phyloP scores from a whole-genome alignment of 768 basidiomycete genomes.

The Collybia sordida region DNA sequence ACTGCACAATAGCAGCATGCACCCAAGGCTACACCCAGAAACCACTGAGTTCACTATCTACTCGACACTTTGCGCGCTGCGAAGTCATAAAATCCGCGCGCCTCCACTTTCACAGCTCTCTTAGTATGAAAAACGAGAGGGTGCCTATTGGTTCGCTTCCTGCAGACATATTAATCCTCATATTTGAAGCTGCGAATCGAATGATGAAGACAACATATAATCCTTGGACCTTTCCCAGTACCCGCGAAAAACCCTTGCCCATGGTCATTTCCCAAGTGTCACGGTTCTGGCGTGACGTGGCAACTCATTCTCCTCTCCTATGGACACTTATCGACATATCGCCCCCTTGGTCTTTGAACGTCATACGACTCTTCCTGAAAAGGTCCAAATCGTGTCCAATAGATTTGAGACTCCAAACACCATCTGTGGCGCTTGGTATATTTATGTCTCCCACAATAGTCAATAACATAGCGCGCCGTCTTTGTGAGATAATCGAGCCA shows the following conservation, averaged over 20 bases:
- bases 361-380: not conserved
- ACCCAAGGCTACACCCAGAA: too few relatives aligned
- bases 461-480: not conserved
- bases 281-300: constrained; percentile 2
- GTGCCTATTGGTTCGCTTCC: not conserved
- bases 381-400: not conserved
- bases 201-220: not conserved
- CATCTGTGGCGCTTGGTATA: not conserved
- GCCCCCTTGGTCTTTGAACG: constrained; percentile 1
- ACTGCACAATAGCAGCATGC: too few relatives aligned
- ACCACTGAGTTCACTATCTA: too few relatives aligned
- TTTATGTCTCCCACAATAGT: not conserved
- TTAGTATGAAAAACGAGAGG: too few relatives aligned
- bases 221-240: not conserved
- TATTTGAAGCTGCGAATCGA: not conserved
- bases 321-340: constrained; percentile 1
- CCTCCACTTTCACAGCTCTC: too few relatives aligned
- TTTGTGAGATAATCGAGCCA: not conserved
- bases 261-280: not conserved
- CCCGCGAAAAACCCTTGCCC: not conserved
- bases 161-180: not conserved
- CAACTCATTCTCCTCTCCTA: not conserved
- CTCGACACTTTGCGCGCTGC: too few relatives aligned
- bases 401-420: not conserved
- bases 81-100: too few relatives aligned